phyloP scores from a whole-genome alignment of 1,284 basidiomycete species.

The Rhodotorula sp. region DNA sequence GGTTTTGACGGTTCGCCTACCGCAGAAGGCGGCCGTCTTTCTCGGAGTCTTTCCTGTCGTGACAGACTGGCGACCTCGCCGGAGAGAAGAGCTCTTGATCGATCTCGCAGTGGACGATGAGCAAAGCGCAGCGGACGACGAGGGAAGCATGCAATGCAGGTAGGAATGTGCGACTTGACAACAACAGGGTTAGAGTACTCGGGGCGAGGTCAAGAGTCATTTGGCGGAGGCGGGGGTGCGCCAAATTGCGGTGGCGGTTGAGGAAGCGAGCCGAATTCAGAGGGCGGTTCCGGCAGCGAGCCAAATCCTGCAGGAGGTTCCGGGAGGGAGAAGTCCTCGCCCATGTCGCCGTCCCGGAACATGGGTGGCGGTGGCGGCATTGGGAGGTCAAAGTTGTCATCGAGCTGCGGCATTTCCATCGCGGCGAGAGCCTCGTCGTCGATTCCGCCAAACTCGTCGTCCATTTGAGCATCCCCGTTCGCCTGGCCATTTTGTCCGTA shows the following conservation, averaged over 20 bases:
- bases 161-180: too few species aligned
- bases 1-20: conserved; percentile 1
- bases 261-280: neutral
- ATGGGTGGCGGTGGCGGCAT: neutral
- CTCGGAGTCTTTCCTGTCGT: conserved; percentile 29
- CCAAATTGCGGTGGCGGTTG: too few species aligned
- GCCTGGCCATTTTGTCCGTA: neutral
- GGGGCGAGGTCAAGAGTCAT: too few species aligned
- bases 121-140: neutral
- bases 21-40: conserved; percentile 15
- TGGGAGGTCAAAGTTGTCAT: neutral
- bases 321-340: neutral
- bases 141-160: conserved; percentile 14
- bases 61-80: conserved; percentile 13
- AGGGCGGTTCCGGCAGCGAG: conserved; percentile 9
- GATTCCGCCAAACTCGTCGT: conserved; percentile 1
- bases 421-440: conserved; percentile 11
- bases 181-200: too few species aligned
- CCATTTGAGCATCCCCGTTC: neutral
- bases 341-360: neutral
- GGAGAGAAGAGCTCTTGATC: conserved; percentile 12
- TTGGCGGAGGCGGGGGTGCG: too few species aligned
- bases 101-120: conserved; percentile 6
- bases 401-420: conserved; percentile 5
- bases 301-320: neutral